phyloP scores from a whole-genome alignment of 2,329 filamentous ascomycete species.

The Fusarium hostae region DNA sequence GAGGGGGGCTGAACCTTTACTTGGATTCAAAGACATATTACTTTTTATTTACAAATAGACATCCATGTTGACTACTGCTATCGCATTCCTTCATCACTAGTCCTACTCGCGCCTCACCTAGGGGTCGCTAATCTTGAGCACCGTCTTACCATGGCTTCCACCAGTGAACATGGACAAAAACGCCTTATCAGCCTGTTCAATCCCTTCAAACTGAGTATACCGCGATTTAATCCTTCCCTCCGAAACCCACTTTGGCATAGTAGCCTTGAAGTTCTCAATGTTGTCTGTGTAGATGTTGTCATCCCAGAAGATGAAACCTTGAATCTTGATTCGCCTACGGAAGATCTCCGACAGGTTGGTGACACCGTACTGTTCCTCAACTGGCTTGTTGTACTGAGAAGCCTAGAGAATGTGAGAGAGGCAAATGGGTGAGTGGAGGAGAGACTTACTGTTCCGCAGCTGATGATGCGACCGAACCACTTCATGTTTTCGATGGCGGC shows the following conservation, averaged over 20 bases:
- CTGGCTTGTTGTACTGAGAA: not conserved
- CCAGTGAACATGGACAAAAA: not conserved
- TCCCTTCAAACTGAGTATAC: not conserved
- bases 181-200: not conserved
- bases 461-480: not conserved
- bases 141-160: not conserved
- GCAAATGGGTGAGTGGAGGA: accelerated
- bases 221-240: not conserved
- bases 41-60: not conserved
- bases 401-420: not conserved
- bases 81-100: accelerated
- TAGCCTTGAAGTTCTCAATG: not conserved
- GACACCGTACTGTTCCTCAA: not conserved
- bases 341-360: not conserved
- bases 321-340: not conserved
- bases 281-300: not conserved
- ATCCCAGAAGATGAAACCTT: not conserved
- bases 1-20: too few relatives aligned
- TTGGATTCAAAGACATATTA: too few relatives aligned
- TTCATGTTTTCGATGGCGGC: not conserved
- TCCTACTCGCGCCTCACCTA: not conserved
- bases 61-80: not conserved
- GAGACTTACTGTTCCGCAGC: not conserved
- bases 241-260: not conserved
- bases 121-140: not conserved